Evolutionary conservation across 805 yeast genomes (phyloP), one percentile per base, ranked within the genome.

Genomic region (Scheffersomyces amazonensis): DNA sequence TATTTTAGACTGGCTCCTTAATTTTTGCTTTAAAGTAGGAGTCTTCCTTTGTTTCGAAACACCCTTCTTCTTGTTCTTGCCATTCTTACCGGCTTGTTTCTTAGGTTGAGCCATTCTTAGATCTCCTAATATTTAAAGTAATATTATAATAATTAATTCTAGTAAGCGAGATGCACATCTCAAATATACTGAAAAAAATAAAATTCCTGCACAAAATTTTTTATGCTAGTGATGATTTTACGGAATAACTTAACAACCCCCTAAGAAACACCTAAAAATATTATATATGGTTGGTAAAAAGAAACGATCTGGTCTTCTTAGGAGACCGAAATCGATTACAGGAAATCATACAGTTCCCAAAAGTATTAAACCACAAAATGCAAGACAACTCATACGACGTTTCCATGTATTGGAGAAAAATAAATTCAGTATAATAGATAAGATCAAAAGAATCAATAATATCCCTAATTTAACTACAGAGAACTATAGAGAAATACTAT

Each of bases 351-450:
- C 36, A 36, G 54, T 58, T 7, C 80, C 82, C 2, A 69, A 53
- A 29, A 48, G 68, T 6, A 69, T 82, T 39, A 87, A 83, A 58
- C 95, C 88, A 3, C 71, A 74, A 31, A 69, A 78, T 49, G 83
- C 96, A 0, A 68, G 96, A 34, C 80, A 76, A 50, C 69, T 90
- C 16, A 90, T 90, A 19, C 72, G 96, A 39, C 60, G 88, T 28
- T 88, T 78, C 47, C 97, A 89, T 58, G 73, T 78, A 2, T 65
- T 90, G 12, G 71, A 82, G 40, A 86, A 83, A 48, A 72, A 76
- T 43, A 71, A 73, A 44, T 58, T 67, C 15, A 44, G 64, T 2
- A 60, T 82, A 2, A 48, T 76, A 33, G 39, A 40, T 4, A 56
- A 55, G 35, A 57, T 75, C 9, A 42, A 42, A 7, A 56, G 55